Base-by-base conservation (phyloP, 257 asterid genomes). In the Petunia axillaris region DNA sequence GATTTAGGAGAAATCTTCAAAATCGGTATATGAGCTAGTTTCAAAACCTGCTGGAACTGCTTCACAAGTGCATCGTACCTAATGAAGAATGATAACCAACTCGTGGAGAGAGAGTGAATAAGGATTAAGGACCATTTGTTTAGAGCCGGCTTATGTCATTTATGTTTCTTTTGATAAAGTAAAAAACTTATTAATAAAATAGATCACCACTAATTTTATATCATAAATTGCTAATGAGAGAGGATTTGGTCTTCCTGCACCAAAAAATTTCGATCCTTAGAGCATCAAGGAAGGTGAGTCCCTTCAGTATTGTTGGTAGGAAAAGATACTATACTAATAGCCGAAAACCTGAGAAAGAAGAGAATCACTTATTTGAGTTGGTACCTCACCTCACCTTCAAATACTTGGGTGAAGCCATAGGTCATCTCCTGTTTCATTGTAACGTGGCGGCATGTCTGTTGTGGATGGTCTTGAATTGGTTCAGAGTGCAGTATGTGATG, bases 11-110 rank as follows among this genome's bases (percentile, higher is more conserved):
- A 48, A 46, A 16, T 9, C 10, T 70, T 46, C 41, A 8, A 8
- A 43, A n/a, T 43, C 8, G 57, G 57, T 41, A 43, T 54, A 67
- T n/a, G 57, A 67, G 37, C 57, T 16, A 67, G 40, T 67, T 67
- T 67, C 57, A n/a, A 67, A 67, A 43, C 55, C 55, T 67, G n/a
- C 39, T 44, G 55, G 57, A 66, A 67, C 44, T 43, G 37, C 76
- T 43, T 43, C 55, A 43, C 39, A 67, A 39, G 73, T 35, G 39
- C 50, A 39, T 39, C 57, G 4, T 48, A 48, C 6, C 53, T 1
- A 48, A 48, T 48, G 53, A 48, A 1, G 8, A 25, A 25, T 25
- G 25, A 25, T 25, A 25, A 25, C 25, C 25, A 25, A 25, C 25
- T 25, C 25, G 25, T 25, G 25, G 25, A 25, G 25, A 25, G 25